Percentiles rank a stretch among this genome's conserved stretches.
Conservation (phyloP, 306 rosid species). For the Pyrus betulifolia region DNA sequence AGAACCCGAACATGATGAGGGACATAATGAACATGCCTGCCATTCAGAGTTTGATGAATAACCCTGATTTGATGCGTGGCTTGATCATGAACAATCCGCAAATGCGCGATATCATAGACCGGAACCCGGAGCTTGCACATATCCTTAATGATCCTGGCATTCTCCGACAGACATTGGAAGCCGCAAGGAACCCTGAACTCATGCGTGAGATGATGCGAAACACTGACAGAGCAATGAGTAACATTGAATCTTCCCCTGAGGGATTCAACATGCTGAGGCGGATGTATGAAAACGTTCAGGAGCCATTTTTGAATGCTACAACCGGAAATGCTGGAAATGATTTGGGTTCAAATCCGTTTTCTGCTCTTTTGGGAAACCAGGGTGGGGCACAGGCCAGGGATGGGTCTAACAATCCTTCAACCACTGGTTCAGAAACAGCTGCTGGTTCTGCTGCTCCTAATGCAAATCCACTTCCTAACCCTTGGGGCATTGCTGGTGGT, state of each 20-base stretch:
- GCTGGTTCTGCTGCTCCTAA: conserved; percentile 42
- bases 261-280: conserved; percentile 69
- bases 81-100: conserved; percentile 61
- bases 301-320: conserved; percentile 60
- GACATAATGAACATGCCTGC: conserved; percentile 64
- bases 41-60: conserved; percentile 54
- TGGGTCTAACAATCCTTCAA: conserved; percentile 39
- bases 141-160: conserved; percentile 55
- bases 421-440: conserved; percentile 38
- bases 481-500: conserved; percentile 36
- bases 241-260: conserved; percentile 63
- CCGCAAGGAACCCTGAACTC: conserved; percentile 65
- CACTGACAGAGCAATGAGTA: conserved; percentile 67
- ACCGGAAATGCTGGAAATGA: conserved; percentile 43
- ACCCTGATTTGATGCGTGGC: conserved; percentile 51
- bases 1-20: conserved; percentile 62
- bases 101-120: conserved; percentile 54
- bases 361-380: conserved; percentile 51
- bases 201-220: conserved; percentile 76
- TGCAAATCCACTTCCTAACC: conserved; percentile 66
- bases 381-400: conserved; percentile 39
- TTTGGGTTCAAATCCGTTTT: conserved; percentile 44
- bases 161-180: conserved; percentile 58
- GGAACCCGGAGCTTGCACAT: conserved; percentile 60
- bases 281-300: conserved; percentile 68